Base-by-base conservation (phyloP, 2,329 filamentous ascomycete genomes). In the Neonectria ditissima region DNA sequence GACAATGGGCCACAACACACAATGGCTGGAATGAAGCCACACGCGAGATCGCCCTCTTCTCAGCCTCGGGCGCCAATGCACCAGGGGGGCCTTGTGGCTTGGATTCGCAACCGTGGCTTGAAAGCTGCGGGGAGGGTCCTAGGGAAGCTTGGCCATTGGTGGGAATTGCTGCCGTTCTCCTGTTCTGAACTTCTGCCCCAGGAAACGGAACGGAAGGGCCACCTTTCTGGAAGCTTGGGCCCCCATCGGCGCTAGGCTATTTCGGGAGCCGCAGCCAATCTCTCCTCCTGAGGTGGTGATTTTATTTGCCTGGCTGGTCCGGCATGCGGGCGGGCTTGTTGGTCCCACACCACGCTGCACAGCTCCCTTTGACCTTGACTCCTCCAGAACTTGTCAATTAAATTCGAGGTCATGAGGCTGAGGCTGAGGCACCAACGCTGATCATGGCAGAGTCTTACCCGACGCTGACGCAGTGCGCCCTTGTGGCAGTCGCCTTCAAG, bases 401-500 rank as follows among this genome's bases (percentile, higher is more conserved):
- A 37, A 28, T 55, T 39, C 47, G 69, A 68, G 65, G 72, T 65
- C 69, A 74, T 74, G 72, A 73, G 56, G 69, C 47, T 55, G 59
- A 70, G 41, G 44, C 32, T 41, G 41, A 71, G 47, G 44, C 59
- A 56, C 55, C 54, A 55, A 67, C 53, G 59, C 55, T 62, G 71
- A 78, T 72, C 74, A 97, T 97, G 93, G 85, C 89, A 75, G 92
- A 95, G 68, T 80, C 89, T 58, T 94, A 94, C 78, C 96, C 96
- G 59, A 92, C 94, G n/a, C 86, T 98, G 79, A 83, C 89, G 78
- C 94, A 97, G 83, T 94, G 91, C 84, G 93, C 93, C 70, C 81
- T 97, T 70, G 90, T 97, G 69, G 91, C 94, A 59, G 91, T 92
- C 24, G 93, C 94, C 34, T 88, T 98, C 79, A 98, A 98, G 82